A percentile compares a stretch with the other conserved stretches of the same genome.
Conservation (phyloP, 2,329 filamentous ascomycete genomes). For the Colletotrichum tofieldiae region DNA sequence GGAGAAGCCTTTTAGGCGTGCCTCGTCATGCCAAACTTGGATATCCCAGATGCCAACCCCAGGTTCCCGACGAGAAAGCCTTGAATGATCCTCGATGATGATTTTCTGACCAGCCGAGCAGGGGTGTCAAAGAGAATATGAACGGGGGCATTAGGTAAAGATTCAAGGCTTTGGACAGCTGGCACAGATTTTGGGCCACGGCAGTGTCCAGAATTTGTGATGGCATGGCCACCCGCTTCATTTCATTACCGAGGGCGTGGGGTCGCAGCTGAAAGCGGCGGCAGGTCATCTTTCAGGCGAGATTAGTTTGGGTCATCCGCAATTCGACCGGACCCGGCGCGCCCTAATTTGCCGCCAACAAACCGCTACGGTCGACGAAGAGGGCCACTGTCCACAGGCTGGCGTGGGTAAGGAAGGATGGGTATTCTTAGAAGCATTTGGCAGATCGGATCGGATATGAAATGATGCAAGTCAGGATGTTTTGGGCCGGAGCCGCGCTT, state of each 20-base stretch:
- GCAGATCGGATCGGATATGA: slow-evolving; percentile 45
- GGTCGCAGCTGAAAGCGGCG: slow-evolving; percentile 38
- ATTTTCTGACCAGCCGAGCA: slow-evolving; percentile 24
- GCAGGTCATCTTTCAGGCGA: slow-evolving; percentile 39
- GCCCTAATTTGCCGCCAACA: slow-evolving; percentile 29
- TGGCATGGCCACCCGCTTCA: slow-evolving; percentile 31
- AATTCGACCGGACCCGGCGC: slow-evolving; percentile 34
- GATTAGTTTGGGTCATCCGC: slow-evolving; percentile 41
- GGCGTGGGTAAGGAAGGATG: slow-evolving; percentile 22
- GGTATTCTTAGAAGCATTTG: slow-evolving; percentile 43
- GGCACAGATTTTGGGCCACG: slow-evolving; percentile 32
- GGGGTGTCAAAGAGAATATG: slow-evolving; percentile 27
- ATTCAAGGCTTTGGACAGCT: slow-evolving; percentile 12
- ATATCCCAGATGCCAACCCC: slow-evolving; percentile 32
- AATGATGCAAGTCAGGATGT: slow-evolving; percentile 40
- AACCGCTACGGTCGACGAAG: slow-evolving; percentile 5
- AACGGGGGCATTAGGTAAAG: slow-evolving; percentile 17
- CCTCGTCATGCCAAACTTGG: slow-evolving; percentile 29
- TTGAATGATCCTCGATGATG: slow-evolving; percentile 26
- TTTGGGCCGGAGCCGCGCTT: slow-evolving; percentile 42
- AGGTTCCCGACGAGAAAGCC: slow-evolving; percentile 29
- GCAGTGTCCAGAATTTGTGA: slow-evolving; percentile 31
- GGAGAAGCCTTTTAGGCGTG: slow-evolving; percentile 16
- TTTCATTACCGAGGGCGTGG: slow-evolving; percentile 42
- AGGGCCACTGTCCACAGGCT: slow-evolving; percentile 19